phyloP scores from a whole-genome alignment of 768 basidiomycete species.

The Trametes cubensis region DNA sequence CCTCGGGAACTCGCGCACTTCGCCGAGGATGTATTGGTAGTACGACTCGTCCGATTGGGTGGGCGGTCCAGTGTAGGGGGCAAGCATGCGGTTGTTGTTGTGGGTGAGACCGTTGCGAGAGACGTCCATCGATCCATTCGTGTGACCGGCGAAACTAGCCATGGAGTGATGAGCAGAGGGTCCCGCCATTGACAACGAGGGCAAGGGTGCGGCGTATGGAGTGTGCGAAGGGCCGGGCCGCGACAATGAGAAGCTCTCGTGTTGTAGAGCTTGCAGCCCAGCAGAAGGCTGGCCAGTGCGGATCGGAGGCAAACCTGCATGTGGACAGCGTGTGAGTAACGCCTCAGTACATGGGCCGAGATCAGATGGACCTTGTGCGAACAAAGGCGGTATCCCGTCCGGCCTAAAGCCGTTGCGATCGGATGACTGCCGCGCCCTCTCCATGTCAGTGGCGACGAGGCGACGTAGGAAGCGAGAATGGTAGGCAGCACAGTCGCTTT shows the following conservation, averaged over 20 bases:
- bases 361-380: constrained; percentile 3
- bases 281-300: background rate
- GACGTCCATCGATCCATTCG: constrained; percentile 1
- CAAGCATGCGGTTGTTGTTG: background rate
- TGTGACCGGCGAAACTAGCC: background rate
- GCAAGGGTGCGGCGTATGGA: constrained; percentile 1
- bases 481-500: constrained; percentile 68
- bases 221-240: constrained; percentile 7
- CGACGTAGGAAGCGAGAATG: constrained; percentile 80
- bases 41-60: constrained; percentile 13
- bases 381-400: constrained; percentile 10
- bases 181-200: constrained; percentile 10
- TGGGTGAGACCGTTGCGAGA: constrained; percentile 4
- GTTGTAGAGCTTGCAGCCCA: background rate
- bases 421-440: constrained; percentile 48
- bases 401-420: constrained; percentile 4
- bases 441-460: constrained; percentile 64
- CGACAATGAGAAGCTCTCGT: background rate
- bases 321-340: background rate
- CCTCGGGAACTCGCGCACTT: constrained; percentile 11
- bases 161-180: background rate
- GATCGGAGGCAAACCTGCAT: constrained; percentile 15
- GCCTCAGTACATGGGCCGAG: background rate
- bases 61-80: background rate
- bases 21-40: constrained; percentile 13